These are phyloP conservation scores for Cochlearia excelsa DNA, from an alignment of 345 rosid species.

Conservation along the genomic window DNA sequence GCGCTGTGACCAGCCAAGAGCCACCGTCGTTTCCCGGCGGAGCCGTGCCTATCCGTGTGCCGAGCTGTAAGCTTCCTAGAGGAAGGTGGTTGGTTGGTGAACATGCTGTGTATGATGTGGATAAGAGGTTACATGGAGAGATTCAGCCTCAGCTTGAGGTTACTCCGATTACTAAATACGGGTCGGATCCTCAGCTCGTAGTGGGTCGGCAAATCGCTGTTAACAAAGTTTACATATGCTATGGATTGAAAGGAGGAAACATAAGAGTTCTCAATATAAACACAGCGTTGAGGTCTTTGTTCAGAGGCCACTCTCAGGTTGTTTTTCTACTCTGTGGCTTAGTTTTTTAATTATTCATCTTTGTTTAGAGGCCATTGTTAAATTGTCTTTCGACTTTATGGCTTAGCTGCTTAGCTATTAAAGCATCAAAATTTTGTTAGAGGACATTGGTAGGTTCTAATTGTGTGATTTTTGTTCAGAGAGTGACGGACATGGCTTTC, in stretches of 20 bases:
- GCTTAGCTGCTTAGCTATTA: no score
- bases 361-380: no score
- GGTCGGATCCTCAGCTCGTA: conserved; percentile 74
- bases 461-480: conserved; percentile 41
- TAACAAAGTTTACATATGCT: conserved; percentile 70
- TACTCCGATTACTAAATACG: conserved; percentile 86
- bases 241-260: conserved; percentile 80
- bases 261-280: conserved; percentile 78
- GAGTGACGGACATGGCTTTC: conserved; percentile 90
- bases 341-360: not conserved
- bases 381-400: not conserved
- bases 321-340: not conserved
- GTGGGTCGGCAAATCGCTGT: conserved; percentile 89
- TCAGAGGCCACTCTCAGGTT: conserved; percentile 86
- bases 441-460: conserved; percentile 6
- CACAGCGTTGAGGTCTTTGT: conserved; percentile 75
- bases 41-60: conserved; percentile 45
- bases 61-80: conserved; percentile 50
- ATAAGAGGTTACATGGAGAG: conserved; percentile 59
- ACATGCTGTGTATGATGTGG: conserved; percentile 60
- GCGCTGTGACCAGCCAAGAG: conserved; percentile 32
- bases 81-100: conserved; percentile 65
- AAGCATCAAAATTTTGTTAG: not conserved
- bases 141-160: conserved; percentile 83
- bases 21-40: conserved; percentile 32